Conservation (phyloP, 306 rosid species). For the Dalbergia cochinchinensis region DNA sequence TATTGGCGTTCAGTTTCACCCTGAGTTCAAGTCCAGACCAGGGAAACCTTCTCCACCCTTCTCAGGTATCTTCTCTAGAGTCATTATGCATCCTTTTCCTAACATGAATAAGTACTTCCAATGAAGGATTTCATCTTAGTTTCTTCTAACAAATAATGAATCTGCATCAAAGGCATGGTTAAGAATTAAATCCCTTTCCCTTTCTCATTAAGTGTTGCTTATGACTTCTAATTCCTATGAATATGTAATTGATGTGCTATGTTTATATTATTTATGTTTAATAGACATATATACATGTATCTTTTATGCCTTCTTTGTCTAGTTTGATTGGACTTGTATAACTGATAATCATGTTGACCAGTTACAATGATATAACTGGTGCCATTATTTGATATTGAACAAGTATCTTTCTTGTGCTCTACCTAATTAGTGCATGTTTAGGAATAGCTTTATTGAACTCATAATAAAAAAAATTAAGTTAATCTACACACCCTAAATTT, state of each 20-base stretch:
- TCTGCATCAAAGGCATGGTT: not conserved
- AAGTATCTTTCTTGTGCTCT: too few species aligned
- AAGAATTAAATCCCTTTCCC: not conserved
- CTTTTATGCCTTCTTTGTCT: not conserved
- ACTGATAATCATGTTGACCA: not conserved
- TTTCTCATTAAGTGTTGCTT: not conserved
- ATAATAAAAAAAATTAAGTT: too few species aligned
- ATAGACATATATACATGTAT: not conserved
- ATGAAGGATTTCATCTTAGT: not conserved
- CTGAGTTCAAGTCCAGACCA: slow-evolving; percentile 89
- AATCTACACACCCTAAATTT: too few species aligned
- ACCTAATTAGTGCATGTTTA: too few species aligned
- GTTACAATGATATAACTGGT: not conserved
- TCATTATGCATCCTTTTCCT: not conserved
- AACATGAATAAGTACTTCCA: not conserved
- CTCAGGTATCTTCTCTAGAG: slow-evolving; percentile 58
- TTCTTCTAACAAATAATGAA: not conserved
- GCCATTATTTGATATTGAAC: not conserved
- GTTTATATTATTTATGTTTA: not conserved
- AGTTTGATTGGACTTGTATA: not conserved
- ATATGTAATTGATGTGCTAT: not conserved
- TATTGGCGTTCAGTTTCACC: slow-evolving; percentile 91
- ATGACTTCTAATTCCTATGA: not conserved
- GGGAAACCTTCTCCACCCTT: slow-evolving; percentile 85
- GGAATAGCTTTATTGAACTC: too few species aligned